phyloP scores from a whole-genome alignment of 2,329 filamentous ascomycete genomes.

The Fusarium coicis region DNA sequence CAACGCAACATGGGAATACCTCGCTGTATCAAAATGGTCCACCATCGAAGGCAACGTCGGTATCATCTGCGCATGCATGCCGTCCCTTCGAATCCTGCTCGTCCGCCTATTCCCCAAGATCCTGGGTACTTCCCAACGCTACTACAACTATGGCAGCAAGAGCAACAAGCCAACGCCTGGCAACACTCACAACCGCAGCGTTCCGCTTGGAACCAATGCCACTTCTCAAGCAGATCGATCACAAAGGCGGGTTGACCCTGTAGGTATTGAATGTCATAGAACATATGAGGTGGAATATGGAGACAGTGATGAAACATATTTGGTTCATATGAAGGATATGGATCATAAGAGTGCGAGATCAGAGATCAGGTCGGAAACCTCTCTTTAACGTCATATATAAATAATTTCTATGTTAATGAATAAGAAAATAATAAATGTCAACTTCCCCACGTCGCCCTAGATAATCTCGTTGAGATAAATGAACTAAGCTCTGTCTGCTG shows the following conservation, averaged over 20 bases:
- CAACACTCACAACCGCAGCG: slow-evolving; percentile 7
- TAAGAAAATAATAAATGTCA: not conserved
- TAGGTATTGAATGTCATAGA: slow-evolving; percentile 49
- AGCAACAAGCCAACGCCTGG: slow-evolving; percentile 21
- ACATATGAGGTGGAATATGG: slow-evolving; percentile 51
- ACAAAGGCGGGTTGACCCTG: slow-evolving; percentile 19
- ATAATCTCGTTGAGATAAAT: not conserved
- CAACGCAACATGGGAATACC: slow-evolving; percentile 52
- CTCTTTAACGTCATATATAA: not conserved
- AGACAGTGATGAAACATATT: slow-evolving; percentile 46
- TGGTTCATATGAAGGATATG: slow-evolving; percentile 47
- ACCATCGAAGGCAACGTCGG: slow-evolving; percentile 53
- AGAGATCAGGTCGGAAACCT: slow-evolving; percentile 1
- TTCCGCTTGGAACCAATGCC: slow-evolving; percentile 35
- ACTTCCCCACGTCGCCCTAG: not conserved
- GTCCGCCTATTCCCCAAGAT: slow-evolving; percentile 53
- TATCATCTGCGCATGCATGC: slow-evolving; percentile 54
- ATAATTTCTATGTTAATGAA: slow-evolving; percentile 3
- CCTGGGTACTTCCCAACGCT: slow-evolving; percentile 45
- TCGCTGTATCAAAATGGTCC: slow-evolving; percentile 49
- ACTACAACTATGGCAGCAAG: slow-evolving; percentile 42
- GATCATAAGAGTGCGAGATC: slow-evolving; percentile 32
- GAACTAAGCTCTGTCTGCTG: no score
- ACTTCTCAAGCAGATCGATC: slow-evolving; percentile 37
- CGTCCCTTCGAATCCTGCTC: slow-evolving; percentile 49